A percentile compares a stretch with the other conserved stretches of the same genome.
These are phyloP conservation scores for Coemansia sp. DNA, from an alignment of 371 early-diverging fungal species.

Conservation along the genomic window DNA sequence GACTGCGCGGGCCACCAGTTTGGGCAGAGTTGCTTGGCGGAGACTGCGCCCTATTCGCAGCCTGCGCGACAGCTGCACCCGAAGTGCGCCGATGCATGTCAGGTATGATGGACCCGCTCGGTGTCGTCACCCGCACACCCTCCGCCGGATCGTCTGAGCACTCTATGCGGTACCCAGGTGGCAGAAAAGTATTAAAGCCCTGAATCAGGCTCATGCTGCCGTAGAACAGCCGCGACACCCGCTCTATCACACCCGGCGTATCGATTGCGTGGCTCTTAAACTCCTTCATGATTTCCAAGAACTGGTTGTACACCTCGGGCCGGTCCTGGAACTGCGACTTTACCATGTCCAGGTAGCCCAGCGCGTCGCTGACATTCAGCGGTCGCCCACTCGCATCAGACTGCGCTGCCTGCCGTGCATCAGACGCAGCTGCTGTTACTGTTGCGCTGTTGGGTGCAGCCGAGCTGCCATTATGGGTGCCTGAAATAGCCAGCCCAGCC, in stretches of 20 bases:
- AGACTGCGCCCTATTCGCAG: slow-evolving; percentile 18
- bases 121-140: slow-evolving; percentile 85
- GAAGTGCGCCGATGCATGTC: slow-evolving; percentile 39
- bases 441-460: not conserved
- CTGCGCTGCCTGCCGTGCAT: slow-evolving; percentile 3
- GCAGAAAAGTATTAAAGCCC: slow-evolving; percentile 99
- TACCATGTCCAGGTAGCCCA: slow-evolving; percentile 97
- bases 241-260: slow-evolving; percentile 97
- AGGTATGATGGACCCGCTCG: slow-evolving; percentile 69
- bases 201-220: slow-evolving; percentile 90
- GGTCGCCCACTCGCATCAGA: slow-evolving; percentile 38
- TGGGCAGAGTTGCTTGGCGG: slow-evolving; percentile 3
- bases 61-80: not conserved
- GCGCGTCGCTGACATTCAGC: slow-evolving; percentile 74
- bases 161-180: slow-evolving; percentile 94
- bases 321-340: slow-evolving; percentile 89
- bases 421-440: not conserved
- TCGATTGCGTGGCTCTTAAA: slow-evolving; percentile 97
- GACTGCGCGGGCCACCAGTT: slow-evolving; percentile 11
- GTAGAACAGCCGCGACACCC: slow-evolving; percentile 91
- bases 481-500: slow-evolving; percentile 9
- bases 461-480: not conserved
- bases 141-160: slow-evolving; percentile 71
- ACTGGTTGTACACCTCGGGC: slow-evolving; percentile 95
- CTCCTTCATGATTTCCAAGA: slow-evolving; percentile 99